Evolutionary conservation across 371 early-diverging fungal genomes (phyloP).

Genomic region (Entomophthora muscae): DNA sequence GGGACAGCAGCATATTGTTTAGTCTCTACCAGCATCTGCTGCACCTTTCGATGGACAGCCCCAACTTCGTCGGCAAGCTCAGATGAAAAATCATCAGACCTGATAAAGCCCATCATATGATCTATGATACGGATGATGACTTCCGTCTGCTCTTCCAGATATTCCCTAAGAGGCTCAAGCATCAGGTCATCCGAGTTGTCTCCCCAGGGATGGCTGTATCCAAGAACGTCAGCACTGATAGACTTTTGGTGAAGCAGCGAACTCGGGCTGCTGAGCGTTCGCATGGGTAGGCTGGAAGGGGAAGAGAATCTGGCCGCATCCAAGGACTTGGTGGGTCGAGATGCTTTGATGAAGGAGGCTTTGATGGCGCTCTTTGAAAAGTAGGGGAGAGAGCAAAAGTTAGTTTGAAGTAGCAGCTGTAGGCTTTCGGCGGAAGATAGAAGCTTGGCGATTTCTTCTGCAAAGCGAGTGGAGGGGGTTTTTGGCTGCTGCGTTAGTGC

Average conservation of each 20-base stretch:
- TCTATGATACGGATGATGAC: neutral
- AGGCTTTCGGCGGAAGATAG: slow-evolving; percentile 1
- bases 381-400: slow-evolving; percentile 7
- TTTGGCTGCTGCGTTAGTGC: neutral
- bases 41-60: neutral
- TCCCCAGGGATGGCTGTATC: neutral
- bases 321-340: neutral
- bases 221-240: neutral
- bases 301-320: neutral
- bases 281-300: neutral
- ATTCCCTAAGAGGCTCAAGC: slow-evolving; percentile 3
- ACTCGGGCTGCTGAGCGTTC: neutral
- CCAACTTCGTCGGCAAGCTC: neutral
- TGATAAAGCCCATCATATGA: neutral
- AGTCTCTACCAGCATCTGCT: neutral
- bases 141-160: slow-evolving; percentile 4
- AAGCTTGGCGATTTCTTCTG: neutral
- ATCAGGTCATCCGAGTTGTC: neutral
- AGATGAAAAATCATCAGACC: slow-evolving; percentile 2
- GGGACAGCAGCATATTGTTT: slow-evolving; percentile 5
- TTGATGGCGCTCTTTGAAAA: neutral
- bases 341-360: neutral
- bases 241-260: neutral
- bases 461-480: neutral
- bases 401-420: slow-evolving; percentile 4